Percentiles rank a stretch among this genome's conserved stretches.
phyloP scores from a whole-genome alignment of 2,329 filamentous ascomycete species.

The Karstenula rhodostoma region DNA sequence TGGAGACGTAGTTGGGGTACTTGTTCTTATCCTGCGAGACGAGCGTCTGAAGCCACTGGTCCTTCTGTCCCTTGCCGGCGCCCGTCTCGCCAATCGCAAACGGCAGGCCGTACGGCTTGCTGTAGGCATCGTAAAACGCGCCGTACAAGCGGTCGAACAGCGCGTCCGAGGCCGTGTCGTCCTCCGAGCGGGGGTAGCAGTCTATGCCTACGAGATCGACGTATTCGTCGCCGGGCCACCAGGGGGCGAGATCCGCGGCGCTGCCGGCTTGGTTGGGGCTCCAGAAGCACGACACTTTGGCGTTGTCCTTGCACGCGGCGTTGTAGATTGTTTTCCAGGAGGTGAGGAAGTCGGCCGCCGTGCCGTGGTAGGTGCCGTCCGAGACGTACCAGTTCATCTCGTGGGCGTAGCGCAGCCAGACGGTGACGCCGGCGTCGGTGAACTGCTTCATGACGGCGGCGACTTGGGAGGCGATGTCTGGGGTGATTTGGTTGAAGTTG shows the following conservation, averaged over 20 bases:
- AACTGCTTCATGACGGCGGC: conserved; percentile 24
- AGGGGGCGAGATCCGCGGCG: conserved; percentile 12
- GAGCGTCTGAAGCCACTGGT: conserved; percentile 21
- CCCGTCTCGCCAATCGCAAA: conserved; percentile 27
- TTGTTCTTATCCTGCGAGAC: conserved; percentile 14
- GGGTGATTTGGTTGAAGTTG: conserved; percentile 22
- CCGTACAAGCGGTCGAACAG: conserved; percentile 20
- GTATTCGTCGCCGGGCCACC: conserved; percentile 22
- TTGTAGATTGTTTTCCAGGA: conserved; percentile 27
- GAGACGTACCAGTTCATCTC: conserved; percentile 27
- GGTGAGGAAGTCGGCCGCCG: conserved; percentile 16
- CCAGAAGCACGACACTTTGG: conserved; percentile 23
- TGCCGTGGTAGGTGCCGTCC: conserved; percentile 21
- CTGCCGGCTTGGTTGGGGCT: conserved; percentile 18
- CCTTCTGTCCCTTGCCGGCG: conserved; percentile 17
- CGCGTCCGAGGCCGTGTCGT: conserved; percentile 8
- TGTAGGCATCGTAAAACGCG: conserved; percentile 21
- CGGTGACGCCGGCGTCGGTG: conserved; percentile 21
- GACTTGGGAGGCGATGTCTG: conserved; percentile 19
- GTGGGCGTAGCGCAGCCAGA: conserved; percentile 25
- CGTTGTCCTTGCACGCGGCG: conserved; percentile 22
- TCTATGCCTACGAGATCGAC: conserved; percentile 26
- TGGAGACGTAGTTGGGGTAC: conserved; percentile 24
- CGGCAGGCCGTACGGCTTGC: conserved; percentile 16
- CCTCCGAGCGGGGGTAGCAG: conserved; percentile 18